A percentile compares a stretch with the other conserved stretches of the same genome.
Evolutionary conservation across 1,284 basidiomycete species (phyloP).

Genomic region (Tilletia horrida): DNA sequence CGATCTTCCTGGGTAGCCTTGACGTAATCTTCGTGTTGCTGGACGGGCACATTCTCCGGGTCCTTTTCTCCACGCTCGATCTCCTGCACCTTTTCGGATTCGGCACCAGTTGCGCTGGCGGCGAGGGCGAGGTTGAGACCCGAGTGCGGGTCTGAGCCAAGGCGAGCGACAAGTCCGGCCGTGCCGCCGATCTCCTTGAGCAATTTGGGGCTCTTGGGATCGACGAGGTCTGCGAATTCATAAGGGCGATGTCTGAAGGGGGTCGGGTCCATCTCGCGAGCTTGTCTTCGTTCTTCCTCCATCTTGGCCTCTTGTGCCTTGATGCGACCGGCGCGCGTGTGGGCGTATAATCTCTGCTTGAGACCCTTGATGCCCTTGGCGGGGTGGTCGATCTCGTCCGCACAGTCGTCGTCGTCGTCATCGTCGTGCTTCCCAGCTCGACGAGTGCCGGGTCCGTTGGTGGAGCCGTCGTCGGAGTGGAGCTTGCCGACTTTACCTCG

Average conservation of each 20-base stretch:
- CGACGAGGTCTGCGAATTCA: slow-evolving; percentile 77
- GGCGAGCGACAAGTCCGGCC: slow-evolving; percentile 66
- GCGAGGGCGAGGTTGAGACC: slow-evolving; percentile 40
- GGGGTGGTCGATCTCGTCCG: neutral
- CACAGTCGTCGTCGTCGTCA: slow-evolving; percentile 2
- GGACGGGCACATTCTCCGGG: slow-evolving; percentile 23
- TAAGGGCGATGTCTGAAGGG: slow-evolving; percentile 62
- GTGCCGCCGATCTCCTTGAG: slow-evolving; percentile 74
- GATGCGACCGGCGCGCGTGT: slow-evolving; percentile 2
- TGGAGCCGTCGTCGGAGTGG: neutral
- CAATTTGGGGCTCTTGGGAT: slow-evolving; percentile 72
- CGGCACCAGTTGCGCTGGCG: slow-evolving; percentile 23
- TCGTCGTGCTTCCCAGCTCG: neutral
- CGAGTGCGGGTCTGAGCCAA: slow-evolving; percentile 67
- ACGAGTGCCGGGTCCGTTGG: neutral
- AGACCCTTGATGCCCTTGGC: slow-evolving; percentile 17
- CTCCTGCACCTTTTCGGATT: neutral
- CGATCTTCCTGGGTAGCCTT: slow-evolving; percentile 38
- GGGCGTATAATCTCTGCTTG: neutral
- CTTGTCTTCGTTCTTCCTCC: slow-evolving; percentile 35
- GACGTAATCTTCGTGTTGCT: slow-evolving; percentile 27
- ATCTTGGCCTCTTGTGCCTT: slow-evolving; percentile 17
- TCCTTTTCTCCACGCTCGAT: slow-evolving; percentile 21
- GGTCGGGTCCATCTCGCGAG: slow-evolving; percentile 41
- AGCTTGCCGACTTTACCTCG: neutral